These are phyloP conservation scores for Tephrocybe sp. DNA, from an alignment of 768 basidiomycete species.

Conservation along the genomic window DNA sequence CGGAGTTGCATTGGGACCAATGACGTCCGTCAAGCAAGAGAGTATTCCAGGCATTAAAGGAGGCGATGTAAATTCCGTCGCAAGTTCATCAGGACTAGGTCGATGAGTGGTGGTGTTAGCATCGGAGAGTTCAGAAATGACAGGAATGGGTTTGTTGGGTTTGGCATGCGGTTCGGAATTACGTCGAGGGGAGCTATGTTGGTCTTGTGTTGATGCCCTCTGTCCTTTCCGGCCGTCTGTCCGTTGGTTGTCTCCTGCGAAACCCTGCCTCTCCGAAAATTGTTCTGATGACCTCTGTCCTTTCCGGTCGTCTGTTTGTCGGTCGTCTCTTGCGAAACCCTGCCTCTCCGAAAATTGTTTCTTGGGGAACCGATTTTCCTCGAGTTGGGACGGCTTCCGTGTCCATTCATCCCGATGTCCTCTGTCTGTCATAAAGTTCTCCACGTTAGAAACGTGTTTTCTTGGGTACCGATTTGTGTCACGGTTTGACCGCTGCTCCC, in stretches of 20 bases:
- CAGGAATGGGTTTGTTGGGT: background rate
- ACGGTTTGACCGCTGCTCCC: background rate
- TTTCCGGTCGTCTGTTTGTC: background rate
- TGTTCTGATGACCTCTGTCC: background rate
- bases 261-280: background rate
- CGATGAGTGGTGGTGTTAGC: constrained; percentile 2
- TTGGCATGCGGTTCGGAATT: background rate
- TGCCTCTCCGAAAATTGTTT: background rate
- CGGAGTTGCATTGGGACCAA: constrained; percentile 58
- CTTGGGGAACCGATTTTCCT: too few species aligned
- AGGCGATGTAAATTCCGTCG: constrained; percentile 62
- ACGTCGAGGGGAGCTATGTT: background rate
- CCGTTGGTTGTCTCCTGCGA: background rate
- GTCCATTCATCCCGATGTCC: too few species aligned
- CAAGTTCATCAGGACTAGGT: constrained; percentile 16
- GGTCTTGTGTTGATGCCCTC: background rate
- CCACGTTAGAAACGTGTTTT: too few species aligned
- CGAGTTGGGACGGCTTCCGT: too few species aligned
- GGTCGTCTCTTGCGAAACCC: too few species aligned
- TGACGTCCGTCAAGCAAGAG: constrained; percentile 51
- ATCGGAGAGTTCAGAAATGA: constrained; percentile 15
- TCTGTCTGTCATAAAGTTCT: too few species aligned
- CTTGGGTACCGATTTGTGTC: too few species aligned
- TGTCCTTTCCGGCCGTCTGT: background rate
- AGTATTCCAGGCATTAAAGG: constrained; percentile 68